These are phyloP conservation scores for Sarcocystis neurona DNA, from an alignment of 169 alveolate species.

Conservation along the genomic window DNA sequence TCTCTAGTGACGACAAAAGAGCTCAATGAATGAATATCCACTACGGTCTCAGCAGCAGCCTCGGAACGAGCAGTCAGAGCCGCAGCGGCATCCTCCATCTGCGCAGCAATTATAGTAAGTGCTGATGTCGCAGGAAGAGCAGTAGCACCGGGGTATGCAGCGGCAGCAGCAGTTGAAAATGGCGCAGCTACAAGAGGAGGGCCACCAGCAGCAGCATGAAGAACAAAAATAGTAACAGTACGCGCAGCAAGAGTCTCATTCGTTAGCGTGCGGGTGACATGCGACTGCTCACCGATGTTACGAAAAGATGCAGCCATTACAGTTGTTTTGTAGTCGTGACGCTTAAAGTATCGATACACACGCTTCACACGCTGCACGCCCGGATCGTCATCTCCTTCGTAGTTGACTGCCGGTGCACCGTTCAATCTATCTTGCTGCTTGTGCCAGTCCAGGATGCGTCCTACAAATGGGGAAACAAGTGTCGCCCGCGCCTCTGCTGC, in stretches of 20 bases:
- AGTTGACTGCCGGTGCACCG: constrained; percentile 55
- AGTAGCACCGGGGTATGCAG: too few species aligned
- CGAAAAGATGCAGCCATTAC: constrained; percentile 89
- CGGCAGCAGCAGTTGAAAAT: too few species aligned
- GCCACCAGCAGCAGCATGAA: neutral
- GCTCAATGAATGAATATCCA: too few species aligned
- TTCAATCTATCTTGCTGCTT: constrained; percentile 54
- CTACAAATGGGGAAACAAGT: constrained; percentile 86
- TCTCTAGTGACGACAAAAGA: too few species aligned
- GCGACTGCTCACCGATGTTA: constrained; percentile 66
- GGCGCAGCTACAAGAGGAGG: neutral
- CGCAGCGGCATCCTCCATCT: too few species aligned
- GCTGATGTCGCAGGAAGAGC: too few species aligned
- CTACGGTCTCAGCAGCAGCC: too few species aligned
- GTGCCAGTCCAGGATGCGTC: constrained; percentile 85
- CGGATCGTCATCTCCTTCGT: constrained; percentile 75
- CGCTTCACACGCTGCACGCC: constrained; percentile 79
- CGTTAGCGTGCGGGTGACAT: neutral
- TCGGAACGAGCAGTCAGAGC: too few species aligned
- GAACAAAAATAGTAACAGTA: neutral
- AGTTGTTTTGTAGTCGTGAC: constrained; percentile 74
- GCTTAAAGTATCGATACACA: constrained; percentile 80
- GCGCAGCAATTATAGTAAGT: too few species aligned
- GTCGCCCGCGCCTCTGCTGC: constrained; percentile 85
- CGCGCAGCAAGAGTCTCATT: neutral